Evolutionary conservation across 2,329 filamentous ascomycete genomes (phyloP), one percentile per base, ranked within the genome.

Genomic region (Fusarium drepaniforme): DNA sequence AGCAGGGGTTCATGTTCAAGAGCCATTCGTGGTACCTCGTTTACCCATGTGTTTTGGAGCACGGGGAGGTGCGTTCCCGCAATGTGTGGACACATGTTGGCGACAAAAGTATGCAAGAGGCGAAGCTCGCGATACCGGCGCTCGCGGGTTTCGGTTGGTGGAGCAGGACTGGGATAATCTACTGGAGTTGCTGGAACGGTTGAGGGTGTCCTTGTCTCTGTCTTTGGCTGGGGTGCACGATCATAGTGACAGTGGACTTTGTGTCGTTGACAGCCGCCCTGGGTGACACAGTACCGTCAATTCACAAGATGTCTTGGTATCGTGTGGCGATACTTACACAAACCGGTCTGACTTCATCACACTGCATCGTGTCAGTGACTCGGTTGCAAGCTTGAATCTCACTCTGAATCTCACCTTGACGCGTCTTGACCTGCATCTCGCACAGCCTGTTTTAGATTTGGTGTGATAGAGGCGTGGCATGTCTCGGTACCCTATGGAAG

Each of bases 401-500:
- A 11, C 4, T 37, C 15, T 16, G 49, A 35, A 30, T 46, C 65
- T 33, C 65, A 79, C 78, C 74, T 80, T 80, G 59, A 80, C 78
- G 30, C 77, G 78, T 30, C 78, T 72, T n/a, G 73, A 70, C 33
- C 77, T 73, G 62, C 78, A 80, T 18, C 75, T 70, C n/a, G 64
- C 66, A 68, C 78, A 80, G n/a, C 79, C 78, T n/a, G 73, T 80
- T 67, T 69, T 80, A n/a, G 79, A 80, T 64, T 84, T 80, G 28
- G 72, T 78, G 66, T 80, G 76, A 65, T 80, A 79, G 40, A 80
- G 66, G 18, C 76, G 74, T 30, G 79, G 78, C 75, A 78, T 78
- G 18, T 53, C 49, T 53, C 25, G 16, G 25, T 28, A 33, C 12
- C 12, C 8, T 18, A n/a, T n/a, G 30, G 25, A 30, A 28, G 18